A percentile compares a stretch with the other conserved stretches of the same genome.
phyloP scores from a whole-genome alignment of 208 protist species.

The Leishmania tropica region DNA sequence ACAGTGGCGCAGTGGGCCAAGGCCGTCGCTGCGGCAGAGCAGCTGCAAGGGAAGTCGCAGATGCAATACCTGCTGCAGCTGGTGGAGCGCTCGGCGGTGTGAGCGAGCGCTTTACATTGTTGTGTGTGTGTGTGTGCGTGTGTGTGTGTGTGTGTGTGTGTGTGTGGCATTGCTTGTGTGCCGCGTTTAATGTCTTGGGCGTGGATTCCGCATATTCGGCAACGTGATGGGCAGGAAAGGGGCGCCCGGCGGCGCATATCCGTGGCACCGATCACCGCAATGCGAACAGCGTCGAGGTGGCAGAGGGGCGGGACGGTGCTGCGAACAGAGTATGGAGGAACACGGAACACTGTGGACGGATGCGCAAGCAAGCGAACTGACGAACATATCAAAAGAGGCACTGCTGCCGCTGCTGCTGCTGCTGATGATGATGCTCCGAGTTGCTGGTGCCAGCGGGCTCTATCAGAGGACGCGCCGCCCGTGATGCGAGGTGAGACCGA shows the following conservation, averaged over 20 bases:
- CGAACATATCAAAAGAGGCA: background rate
- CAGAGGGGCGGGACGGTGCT: background rate
- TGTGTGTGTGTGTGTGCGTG: background rate
- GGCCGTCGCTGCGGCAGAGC: slow-evolving; percentile 24
- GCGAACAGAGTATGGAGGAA: background rate
- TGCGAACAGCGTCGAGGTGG: background rate
- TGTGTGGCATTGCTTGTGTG: background rate
- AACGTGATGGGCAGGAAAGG: background rate
- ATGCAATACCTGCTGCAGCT: slow-evolving; percentile 5
- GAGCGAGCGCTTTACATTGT: background rate
- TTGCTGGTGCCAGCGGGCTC: background rate
- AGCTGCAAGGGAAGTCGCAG: background rate
- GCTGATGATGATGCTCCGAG: background rate
- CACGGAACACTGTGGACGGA: background rate
- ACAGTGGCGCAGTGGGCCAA: slow-evolving; percentile 18
- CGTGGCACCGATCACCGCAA: background rate
- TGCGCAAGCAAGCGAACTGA: background rate
- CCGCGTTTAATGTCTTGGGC: background rate
- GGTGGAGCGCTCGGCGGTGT: slow-evolving; percentile 25
- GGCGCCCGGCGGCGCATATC: background rate
- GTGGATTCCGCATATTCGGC: background rate
- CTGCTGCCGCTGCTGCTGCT: background rate
- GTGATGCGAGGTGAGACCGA: background rate
- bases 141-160: background rate
- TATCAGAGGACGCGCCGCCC: background rate